These are phyloP conservation scores for Colletotrichum sp. DNA, from an alignment of 2,329 filamentous ascomycete species.

Conservation along the genomic window DNA sequence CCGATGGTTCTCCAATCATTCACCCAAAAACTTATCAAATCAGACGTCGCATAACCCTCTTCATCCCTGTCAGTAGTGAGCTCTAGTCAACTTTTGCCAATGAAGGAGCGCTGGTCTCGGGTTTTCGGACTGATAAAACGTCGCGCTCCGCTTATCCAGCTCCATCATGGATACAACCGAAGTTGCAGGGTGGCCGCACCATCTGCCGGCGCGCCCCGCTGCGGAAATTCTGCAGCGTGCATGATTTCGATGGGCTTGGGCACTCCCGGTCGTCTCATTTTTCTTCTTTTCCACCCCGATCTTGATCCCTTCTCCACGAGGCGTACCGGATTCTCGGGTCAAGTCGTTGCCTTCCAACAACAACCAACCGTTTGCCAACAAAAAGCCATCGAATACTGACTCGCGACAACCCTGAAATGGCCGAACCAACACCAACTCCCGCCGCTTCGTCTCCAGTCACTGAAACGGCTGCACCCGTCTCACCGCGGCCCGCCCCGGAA, in stretches of 20 bases:
- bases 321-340: background rate
- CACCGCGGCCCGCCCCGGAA: background rate
- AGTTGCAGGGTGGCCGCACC: background rate
- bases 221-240: background rate
- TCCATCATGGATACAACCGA: background rate
- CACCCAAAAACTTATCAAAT: background rate
- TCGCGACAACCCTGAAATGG: background rate
- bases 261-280: background rate
- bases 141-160: background rate
- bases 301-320: background rate
- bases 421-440: background rate
- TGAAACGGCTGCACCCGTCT: background rate
- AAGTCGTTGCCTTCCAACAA: background rate
- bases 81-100: background rate
- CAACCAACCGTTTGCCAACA: background rate
- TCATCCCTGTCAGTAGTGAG: background rate
- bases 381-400: background rate
- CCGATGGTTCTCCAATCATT: background rate
- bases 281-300: background rate
- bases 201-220: background rate
- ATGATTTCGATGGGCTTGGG: background rate
- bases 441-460: background rate
- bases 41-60: background rate
- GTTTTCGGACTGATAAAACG: background rate
- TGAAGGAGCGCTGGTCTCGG: background rate